phyloP scores from a whole-genome alignment of 2,329 filamentous ascomycete species.

The Colletotrichum sp. region DNA sequence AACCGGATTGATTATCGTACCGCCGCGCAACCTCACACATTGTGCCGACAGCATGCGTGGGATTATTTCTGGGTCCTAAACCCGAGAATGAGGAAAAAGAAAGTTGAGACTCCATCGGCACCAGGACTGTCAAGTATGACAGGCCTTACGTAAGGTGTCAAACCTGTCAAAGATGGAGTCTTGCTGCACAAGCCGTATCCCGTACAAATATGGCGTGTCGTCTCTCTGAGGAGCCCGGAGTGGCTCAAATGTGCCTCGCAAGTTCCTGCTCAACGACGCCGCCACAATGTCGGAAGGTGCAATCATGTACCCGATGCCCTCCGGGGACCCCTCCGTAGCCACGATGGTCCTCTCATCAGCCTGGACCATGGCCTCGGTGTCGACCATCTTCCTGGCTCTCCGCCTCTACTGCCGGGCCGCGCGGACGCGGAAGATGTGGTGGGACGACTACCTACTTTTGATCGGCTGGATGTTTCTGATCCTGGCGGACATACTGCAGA shows the following conservation, averaged over 20 bases:
- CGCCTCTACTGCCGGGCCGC: constrained; percentile 38
- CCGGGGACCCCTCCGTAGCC: not conserved
- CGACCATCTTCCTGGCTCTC: constrained; percentile 29
- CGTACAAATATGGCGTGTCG: not conserved
- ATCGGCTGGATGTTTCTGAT: constrained; percentile 37
- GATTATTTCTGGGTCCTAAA: not conserved
- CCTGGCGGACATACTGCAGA: not conserved
- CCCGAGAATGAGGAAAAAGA: not conserved
- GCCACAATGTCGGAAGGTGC: not conserved
- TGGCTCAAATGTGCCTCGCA: accelerated
- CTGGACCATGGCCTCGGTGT: constrained; percentile 11
- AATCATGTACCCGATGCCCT: not conserved
- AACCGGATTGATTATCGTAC: not conserved
- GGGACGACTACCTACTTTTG: constrained; percentile 40
- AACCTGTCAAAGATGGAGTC: not conserved
- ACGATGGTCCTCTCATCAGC: not conserved
- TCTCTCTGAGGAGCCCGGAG: not conserved
- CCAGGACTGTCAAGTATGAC: not conserved
- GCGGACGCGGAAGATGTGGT: constrained; percentile 38
- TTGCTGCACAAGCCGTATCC: not conserved
- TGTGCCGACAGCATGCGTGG: not conserved
- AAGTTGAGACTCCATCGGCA: not conserved
- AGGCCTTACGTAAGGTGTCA: not conserved
- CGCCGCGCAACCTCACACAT: not conserved
- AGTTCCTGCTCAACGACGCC: not conserved